These are phyloP conservation scores for Cordyceps militaris DNA, from an alignment of 2,329 filamentous ascomycete genomes.

Conservation along the genomic window DNA sequence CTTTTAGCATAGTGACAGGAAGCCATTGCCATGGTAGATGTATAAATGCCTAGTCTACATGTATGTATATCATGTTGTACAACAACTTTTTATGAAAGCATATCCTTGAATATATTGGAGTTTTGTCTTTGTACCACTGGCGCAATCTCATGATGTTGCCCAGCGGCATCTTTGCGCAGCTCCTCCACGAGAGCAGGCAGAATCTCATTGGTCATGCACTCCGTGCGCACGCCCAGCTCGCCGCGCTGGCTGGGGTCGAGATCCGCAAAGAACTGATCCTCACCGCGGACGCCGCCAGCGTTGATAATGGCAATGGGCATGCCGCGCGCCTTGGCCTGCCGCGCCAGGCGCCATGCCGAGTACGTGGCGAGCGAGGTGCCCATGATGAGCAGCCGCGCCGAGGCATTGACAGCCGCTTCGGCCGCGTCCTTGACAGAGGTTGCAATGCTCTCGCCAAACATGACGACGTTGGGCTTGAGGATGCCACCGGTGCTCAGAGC, in stretches of 20 bases:
- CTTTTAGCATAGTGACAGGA: slow-evolving; percentile 33
- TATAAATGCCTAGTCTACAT: slow-evolving; percentile 15
- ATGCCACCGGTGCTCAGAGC: slow-evolving; percentile 63
- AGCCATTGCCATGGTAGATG: not conserved
- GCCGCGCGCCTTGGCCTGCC: slow-evolving; percentile 69
- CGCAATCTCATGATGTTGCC: not conserved
- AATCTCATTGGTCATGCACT: slow-evolving; percentile 50
- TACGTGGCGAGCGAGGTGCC: slow-evolving; percentile 92
- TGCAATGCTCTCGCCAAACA: slow-evolving; percentile 90
- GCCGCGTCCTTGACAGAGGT: slow-evolving; percentile 63
- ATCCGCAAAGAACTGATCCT: slow-evolving; percentile 62
- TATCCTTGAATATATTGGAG: slow-evolving; percentile 46
- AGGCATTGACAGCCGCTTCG: slow-evolving; percentile 71
- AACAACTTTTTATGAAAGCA: slow-evolving; percentile 44
- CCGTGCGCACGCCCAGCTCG: slow-evolving; percentile 46
- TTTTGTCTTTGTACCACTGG: slow-evolving; percentile 17
- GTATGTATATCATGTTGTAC: slow-evolving; percentile 13
- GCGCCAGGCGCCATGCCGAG: slow-evolving; percentile 85
- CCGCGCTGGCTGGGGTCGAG: slow-evolving; percentile 46
- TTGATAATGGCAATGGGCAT: slow-evolving; percentile 88
- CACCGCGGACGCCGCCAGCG: slow-evolving; percentile 73
- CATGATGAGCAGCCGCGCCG: slow-evolving; percentile 68
- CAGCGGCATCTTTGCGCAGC: slow-evolving; percentile 30
- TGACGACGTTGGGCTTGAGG: slow-evolving; percentile 86
- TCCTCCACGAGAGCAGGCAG: slow-evolving; percentile 50